Conservation (phyloP, 192 early-diverging fungal species). For the Backusella tarrabulga region DNA sequence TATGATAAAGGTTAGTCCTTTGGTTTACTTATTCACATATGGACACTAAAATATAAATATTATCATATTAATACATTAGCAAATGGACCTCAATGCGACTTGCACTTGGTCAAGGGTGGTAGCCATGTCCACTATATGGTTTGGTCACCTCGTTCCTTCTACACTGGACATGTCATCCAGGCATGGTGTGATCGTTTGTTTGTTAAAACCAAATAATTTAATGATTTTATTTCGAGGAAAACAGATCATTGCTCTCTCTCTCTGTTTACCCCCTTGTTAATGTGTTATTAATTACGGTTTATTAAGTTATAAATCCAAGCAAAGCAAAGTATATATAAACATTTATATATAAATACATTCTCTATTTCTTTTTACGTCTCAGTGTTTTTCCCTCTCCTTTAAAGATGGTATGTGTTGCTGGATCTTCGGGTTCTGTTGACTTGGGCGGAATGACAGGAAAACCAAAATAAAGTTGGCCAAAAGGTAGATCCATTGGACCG, state of each 20-base stretch:
- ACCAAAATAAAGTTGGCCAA: constrained; percentile 90
- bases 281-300: neutral
- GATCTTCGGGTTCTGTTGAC: constrained; percentile 39
- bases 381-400: constrained; percentile 19
- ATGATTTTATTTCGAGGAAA: too few relatives aligned
- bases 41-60: neutral
- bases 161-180: neutral
- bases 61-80: neutral
- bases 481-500: constrained; percentile 77
- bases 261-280: too few relatives aligned
- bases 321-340: neutral
- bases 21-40: neutral
- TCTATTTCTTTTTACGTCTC: constrained; percentile 24
- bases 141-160: constrained; percentile 15
- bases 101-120: neutral
- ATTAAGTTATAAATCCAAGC: neutral
- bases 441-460: constrained; percentile 72
- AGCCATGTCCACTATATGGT: neutral
- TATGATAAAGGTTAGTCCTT: constrained; percentile 10
- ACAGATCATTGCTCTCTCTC: too few relatives aligned
- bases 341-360: neutral
- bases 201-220: neutral
- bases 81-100: neutral
- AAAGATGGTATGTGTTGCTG: neutral
- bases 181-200: constrained; percentile 5